Evolutionary conservation across 2,329 filamentous ascomycete genomes (phyloP), one percentile per base, ranked within the genome.

Genomic region (Lasiodiplodia sp.): DNA sequence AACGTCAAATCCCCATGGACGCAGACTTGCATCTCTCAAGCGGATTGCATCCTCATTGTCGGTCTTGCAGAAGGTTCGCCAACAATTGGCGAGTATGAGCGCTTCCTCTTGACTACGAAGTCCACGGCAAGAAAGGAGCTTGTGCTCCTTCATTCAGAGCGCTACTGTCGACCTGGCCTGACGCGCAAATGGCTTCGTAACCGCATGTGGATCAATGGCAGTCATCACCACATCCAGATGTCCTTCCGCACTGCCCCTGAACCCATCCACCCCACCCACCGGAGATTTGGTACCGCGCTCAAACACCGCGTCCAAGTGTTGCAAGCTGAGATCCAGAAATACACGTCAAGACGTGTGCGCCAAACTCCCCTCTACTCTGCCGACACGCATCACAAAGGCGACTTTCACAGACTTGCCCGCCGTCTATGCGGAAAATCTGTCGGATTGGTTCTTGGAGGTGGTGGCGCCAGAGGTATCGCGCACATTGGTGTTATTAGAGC

Each of bases 1-100:
- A 97, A 90, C 70, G 96, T 98, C 74, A 98, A 97, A 74, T 93
- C 96, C 1, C 94, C 95, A 0, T 99, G 96, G 96, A 99, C 96
- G 0, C 94, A 97, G 76, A 98, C 96, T 0, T 99, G 96, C 78
- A 97, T 99, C 72, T 91, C 92, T 18, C 96, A 99, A 80, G 96
- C 96, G 1, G 96, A 99, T 80, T 97, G 94, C 73, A 97, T 99
- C 71, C 85, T 99, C 8, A 85, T 99, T 10, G 93, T 99, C 34
- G 96, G 94, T 0, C 82, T 98, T 16, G 96, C 94, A 0, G 96
- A 98, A 77, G 91, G 91, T 0, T 97, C 94, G 3, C 91, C 96
- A 0, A 90, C 88, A 55, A 96, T 98, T 72, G 96, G 96, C 52
- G 96, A 99, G 78, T 99, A 98, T 73, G 96, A 99, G 78, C 89